Base-by-base conservation (phyloP, 2,329 filamentous ascomycete species). In the Aspergillus aculeatus region DNA sequence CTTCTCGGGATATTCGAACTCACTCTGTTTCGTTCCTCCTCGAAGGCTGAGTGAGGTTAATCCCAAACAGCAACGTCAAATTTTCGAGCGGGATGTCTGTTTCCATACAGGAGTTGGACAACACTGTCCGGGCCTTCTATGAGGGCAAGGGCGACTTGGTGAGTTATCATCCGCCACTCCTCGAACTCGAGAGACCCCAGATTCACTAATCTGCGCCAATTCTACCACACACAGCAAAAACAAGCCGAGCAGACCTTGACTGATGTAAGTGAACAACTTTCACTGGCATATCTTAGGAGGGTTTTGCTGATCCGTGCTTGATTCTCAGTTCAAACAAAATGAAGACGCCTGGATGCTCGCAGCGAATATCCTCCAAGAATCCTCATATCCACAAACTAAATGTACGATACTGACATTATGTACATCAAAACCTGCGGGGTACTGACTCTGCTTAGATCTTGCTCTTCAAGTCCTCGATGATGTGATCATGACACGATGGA, bases 401-500 rank as follows among this genome's bases (percentile, higher is more conserved):
- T 99, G 92, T 93, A 81, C 73, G 88, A 82, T 68, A 52, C 54
- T 41, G 52, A 52, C 58, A 26, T 38, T 47, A 9, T 21, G 26
- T 31, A 54, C 50, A 53, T 21, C 38, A 23, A 23, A 32, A 10
- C 47, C 21, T 47, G 59, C 35, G 19, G n/a, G 48, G 60, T 60
- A 69, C 77, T 80, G 68, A 82, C 66, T 12, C 52, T 16, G 56
- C 62, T 57, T 69, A 96, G 92, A 96, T 77, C 84, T 99, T 71
- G 95, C 93, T 56, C 83, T 99, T 67, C 95, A 99, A 80, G 93
- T 99, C 67, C 87, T 99, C 65, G 95, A 99, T 81, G 92, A 92
- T 86, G 94, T 99, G 67, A 98, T 99, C 76, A 91, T 94, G 87
- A 99, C 95, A 68, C 89, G 95, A 82, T 99, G 95, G 96, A 99